Conservation (phyloP, 2,329 filamentous ascomycete species). For the Botrytis elliptica region DNA sequence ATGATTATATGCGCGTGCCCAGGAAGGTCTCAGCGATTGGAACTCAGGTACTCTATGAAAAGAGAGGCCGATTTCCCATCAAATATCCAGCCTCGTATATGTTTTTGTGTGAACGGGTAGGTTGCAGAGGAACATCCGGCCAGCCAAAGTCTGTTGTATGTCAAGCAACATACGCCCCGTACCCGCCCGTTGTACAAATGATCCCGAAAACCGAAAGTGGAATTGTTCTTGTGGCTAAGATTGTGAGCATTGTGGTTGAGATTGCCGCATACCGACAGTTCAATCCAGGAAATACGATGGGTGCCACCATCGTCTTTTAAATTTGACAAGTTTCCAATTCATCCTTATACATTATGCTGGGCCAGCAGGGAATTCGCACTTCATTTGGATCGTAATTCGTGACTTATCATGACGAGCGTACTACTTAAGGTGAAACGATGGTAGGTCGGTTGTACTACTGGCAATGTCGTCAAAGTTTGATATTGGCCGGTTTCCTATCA, state of each 20-base stretch:
- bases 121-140: constrained; percentile 13
- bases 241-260: neutral
- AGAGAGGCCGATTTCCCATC: neutral
- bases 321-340: neutral
- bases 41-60: constrained; percentile 9
- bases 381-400: constrained; percentile 5
- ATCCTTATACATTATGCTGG: neutral
- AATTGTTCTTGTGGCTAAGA: constrained; percentile 13
- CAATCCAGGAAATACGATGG: neutral
- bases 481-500: neutral
- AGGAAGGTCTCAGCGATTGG: constrained; percentile 14
- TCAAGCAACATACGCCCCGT: constrained; percentile 20
- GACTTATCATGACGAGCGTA: constrained; percentile 7
- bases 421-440: constrained; percentile 6
- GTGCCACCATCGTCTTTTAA: neutral
- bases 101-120: constrained; percentile 9
- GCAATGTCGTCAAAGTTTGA: neutral
- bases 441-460: neutral
- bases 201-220: constrained; percentile 16
- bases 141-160: constrained; percentile 17
- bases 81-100: constrained; percentile 13
- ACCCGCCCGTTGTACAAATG: constrained; percentile 14
- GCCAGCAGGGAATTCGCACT: neutral
- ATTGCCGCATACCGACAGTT: constrained; percentile 6
- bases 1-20: constrained; percentile 12